Evolutionary conservation across 345 rosid genomes (phyloP).

Genomic region (Capsella bursapastoris): DNA sequence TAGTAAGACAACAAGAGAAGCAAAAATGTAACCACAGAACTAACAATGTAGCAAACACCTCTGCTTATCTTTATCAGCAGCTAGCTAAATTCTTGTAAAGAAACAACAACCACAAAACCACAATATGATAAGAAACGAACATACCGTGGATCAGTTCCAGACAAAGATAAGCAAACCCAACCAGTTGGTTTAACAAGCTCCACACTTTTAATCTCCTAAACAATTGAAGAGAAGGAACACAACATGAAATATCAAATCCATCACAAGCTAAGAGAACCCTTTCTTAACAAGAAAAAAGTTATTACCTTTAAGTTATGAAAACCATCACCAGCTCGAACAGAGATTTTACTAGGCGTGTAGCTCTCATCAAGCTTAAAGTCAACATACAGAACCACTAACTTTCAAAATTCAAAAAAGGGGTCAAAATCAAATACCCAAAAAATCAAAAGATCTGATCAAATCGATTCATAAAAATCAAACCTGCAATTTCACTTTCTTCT

Average conservation of each 20-base stretch:
- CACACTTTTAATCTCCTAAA: conserved; percentile 82
- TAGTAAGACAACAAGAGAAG: neutral
- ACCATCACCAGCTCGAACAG: conserved; percentile 91
- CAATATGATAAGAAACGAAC: conserved; percentile 8
- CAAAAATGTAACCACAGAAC: neutral
- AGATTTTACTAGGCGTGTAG: conserved; percentile 86
- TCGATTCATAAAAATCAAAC: conserved; percentile 38
- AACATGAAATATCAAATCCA: neutral
- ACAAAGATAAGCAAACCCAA: conserved; percentile 77
- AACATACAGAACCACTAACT: conserved; percentile 79
- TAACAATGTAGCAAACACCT: conserved; percentile 22
- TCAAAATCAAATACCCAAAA: neutral
- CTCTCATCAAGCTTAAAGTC: conserved; percentile 98
- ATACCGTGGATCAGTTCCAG: conserved; percentile 90
- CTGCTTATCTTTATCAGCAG: conserved; percentile 8
- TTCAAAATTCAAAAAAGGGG: conserved; percentile 26
- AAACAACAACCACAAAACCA: neutral
- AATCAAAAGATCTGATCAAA: conserved; percentile 15
- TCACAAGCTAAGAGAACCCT: neutral
- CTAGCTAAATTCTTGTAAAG: conserved; percentile 5
- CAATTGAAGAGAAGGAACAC: conserved; percentile 22
- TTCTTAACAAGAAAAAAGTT: neutral
- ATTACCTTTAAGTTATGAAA: conserved; percentile 90
- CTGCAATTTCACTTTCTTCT: conserved; percentile 92
- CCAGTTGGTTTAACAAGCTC: conserved; percentile 89